Percentiles rank a stretch among this genome's conserved stretches.
phyloP scores from a whole-genome alignment of 495 filamentous ascomycete species.

The Cladorrhinum samala region DNA sequence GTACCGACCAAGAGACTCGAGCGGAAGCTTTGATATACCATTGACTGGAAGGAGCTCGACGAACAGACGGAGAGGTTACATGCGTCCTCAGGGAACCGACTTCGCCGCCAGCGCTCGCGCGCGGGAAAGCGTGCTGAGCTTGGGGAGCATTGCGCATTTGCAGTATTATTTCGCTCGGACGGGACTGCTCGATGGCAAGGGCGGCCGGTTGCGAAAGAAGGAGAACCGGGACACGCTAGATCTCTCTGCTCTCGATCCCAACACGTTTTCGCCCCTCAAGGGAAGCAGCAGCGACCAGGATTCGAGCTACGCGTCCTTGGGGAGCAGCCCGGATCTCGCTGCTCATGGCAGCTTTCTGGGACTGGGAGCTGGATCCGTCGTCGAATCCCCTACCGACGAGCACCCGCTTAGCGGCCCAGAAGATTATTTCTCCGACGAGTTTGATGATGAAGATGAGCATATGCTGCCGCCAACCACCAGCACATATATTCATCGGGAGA shows the following conservation, averaged over 20 bases:
- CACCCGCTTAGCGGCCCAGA: constrained; percentile 31
- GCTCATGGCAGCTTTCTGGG: constrained; percentile 29
- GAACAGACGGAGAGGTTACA: constrained; percentile 73
- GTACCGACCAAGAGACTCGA: constrained; percentile 44
- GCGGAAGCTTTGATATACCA: constrained; percentile 34
- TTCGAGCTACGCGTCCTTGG: constrained; percentile 51
- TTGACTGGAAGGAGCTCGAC: constrained; percentile 13
- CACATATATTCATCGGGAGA: constrained; percentile 86
- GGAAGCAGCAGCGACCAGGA: constrained; percentile 40
- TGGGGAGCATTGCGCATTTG: constrained; percentile 93
- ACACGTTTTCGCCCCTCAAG: constrained; percentile 35
- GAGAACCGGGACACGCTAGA: constrained; percentile 53
- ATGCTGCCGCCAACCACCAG: constrained; percentile 95
- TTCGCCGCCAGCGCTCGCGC: constrained; percentile 87
- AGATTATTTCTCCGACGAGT: constrained; percentile 51
- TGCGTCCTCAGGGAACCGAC: constrained; percentile 81
- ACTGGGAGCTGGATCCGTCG: constrained; percentile 29
- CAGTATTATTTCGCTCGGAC: constrained; percentile 98
- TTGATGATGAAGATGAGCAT: constrained; percentile 53
- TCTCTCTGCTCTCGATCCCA: constrained; percentile 36
- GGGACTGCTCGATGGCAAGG: constrained; percentile 87
- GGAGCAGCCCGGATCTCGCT: constrained; percentile 47
- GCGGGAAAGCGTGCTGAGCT: constrained; percentile 86
- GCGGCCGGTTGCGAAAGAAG: constrained; percentile 68
- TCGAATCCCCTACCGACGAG: constrained; percentile 56